A percentile compares a stretch with the other conserved stretches of the same genome.
Conservation (phyloP, 495 filamentous ascomycete genomes). For the Venustampulla echinocandica region DNA sequence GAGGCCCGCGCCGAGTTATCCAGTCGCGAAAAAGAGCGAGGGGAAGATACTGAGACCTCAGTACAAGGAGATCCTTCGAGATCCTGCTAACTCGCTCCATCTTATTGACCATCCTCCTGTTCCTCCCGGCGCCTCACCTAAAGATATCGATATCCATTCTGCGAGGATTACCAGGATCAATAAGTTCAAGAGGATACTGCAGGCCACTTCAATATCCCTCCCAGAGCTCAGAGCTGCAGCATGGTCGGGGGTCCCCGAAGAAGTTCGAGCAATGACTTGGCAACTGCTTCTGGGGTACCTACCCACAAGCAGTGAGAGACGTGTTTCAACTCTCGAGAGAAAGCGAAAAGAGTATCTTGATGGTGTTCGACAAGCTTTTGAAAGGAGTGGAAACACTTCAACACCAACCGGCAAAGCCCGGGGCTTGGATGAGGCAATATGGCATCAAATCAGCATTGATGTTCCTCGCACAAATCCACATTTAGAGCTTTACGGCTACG, state of each 20-base stretch:
- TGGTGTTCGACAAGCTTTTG: conserved; percentile 90
- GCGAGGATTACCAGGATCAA: conserved; percentile 90
- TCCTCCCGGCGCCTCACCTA: conserved; percentile 64
- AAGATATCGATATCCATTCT: conserved; percentile 79
- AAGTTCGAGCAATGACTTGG: conserved; percentile 97
- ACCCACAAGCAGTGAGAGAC: conserved; percentile 84
- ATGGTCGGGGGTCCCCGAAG: conserved; percentile 90
- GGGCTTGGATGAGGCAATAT: conserved; percentile 88
- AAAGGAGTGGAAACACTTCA: conserved; percentile 49
- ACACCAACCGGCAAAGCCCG: conserved; percentile 44
- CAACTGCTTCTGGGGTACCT: conserved; percentile 92
- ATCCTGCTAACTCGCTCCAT: conserved; percentile 92
- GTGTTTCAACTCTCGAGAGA: conserved; percentile 82
- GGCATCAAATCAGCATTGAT: conserved; percentile 99
- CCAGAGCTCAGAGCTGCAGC: conserved; percentile 73
- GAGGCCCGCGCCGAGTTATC: conserved; percentile 79
- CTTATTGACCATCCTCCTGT: conserved; percentile 80
- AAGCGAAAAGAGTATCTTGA: conserved; percentile 97
- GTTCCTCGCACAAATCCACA: conserved; percentile 96
- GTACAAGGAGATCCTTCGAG: conserved; percentile 91
- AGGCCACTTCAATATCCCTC: conserved; percentile 80
- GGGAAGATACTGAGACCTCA: conserved; percentile 94
- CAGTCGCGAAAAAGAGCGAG: conserved; percentile 75
- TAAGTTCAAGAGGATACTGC: conserved; percentile 93
- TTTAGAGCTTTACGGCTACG: conserved; percentile 87